Conservation (phyloP, 2,329 filamentous ascomycete genomes). For the Aspergillus ibericus region DNA sequence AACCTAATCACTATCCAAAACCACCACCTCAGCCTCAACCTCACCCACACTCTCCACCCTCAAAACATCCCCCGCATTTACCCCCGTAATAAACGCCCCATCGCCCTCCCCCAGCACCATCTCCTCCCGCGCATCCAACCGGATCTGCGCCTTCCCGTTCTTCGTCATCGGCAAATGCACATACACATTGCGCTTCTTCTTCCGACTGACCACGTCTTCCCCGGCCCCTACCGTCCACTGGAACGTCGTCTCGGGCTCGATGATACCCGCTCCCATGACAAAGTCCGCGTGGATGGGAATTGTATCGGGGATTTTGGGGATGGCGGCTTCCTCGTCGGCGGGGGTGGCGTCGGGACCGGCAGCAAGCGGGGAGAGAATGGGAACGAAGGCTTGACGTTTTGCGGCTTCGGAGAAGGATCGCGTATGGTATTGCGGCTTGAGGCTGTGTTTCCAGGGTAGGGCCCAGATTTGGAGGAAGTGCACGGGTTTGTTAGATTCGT, state of each 20-base stretch:
- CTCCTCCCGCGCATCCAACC: constrained; percentile 65
- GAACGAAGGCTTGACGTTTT: constrained; percentile 69
- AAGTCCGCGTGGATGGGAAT: constrained; percentile 85
- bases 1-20: constrained; percentile 61
- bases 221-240: constrained; percentile 68
- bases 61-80: constrained; percentile 65
- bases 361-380: constrained; percentile 73
- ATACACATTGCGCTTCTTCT: constrained; percentile 67
- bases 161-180: constrained; percentile 80
- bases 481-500: constrained; percentile 69
- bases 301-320: constrained; percentile 62
- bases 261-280: constrained; percentile 75
- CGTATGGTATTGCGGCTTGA: constrained; percentile 76
- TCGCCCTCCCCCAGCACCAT: constrained; percentile 73
- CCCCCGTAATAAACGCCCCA: constrained; percentile 70
- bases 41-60: constrained; percentile 67
- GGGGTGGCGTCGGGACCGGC: constrained; percentile 62
- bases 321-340: constrained; percentile 64
- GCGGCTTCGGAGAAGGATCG: constrained; percentile 68
- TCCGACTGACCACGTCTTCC: constrained; percentile 32
- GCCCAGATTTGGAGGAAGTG: constrained; percentile 92
- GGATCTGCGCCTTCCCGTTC: constrained; percentile 70
- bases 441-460: constrained; percentile 70
- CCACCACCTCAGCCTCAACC: constrained; percentile 67
- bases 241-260: constrained; percentile 65